Evolutionary conservation across 73 alveolate species (phyloP).

Genomic region (Paramecium octaurelia): DNA sequence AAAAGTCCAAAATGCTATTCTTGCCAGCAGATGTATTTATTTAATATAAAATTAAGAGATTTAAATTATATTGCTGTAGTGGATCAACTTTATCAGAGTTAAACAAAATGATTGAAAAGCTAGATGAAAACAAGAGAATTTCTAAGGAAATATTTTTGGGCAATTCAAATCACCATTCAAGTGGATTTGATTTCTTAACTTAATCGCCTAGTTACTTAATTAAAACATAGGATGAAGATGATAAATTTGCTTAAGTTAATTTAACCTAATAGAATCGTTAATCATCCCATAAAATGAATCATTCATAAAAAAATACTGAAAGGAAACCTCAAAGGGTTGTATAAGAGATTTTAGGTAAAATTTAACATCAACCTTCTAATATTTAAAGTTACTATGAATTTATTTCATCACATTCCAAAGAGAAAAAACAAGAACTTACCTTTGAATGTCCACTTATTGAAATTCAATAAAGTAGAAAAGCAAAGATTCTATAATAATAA

Average conservation of each 20-base stretch:
- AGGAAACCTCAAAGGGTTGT: not conserved
- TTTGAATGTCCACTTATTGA: not conserved
- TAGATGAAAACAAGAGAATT: not conserved
- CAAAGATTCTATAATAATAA: not conserved
- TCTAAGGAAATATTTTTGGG: not conserved
- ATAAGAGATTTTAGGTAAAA: not conserved
- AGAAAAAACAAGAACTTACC: not conserved
- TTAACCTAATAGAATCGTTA: not conserved
- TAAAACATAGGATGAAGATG: not conserved
- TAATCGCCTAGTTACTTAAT: not conserved
- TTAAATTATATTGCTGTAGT: not conserved
- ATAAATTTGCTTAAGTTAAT: not conserved
- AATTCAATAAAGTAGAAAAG: not conserved
- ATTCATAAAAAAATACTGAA: not conserved
- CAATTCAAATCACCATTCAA: not conserved
- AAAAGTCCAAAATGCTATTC: conserved; percentile 1
- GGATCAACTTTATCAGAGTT: not conserved
- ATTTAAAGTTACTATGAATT: not conserved
- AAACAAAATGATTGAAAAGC: not conserved
- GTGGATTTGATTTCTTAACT: not conserved
- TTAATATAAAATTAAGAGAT: not conserved
- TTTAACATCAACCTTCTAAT: not conserved
- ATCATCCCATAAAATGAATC: not conserved
- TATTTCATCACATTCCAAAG: not conserved
- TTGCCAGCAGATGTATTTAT: conserved; percentile 21